Evolutionary conservation across 345 rosid genomes (phyloP).

Genomic region (Linum usitatissimum): DNA sequence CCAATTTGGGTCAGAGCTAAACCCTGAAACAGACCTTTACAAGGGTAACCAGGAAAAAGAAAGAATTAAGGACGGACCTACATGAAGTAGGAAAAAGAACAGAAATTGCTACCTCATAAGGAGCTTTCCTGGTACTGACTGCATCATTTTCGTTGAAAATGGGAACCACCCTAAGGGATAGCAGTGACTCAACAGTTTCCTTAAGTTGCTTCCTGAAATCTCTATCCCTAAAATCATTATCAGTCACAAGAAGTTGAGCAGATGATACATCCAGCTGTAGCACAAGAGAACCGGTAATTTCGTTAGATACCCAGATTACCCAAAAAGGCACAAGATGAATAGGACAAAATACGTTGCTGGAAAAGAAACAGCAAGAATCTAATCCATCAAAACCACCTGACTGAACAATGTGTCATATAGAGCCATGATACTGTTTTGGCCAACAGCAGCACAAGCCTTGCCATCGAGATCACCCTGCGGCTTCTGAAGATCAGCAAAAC

Average conservation of each 20-base stretch:
- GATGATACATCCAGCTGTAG: conserved; percentile 82
- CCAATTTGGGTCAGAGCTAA: no score
- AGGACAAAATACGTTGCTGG: background rate
- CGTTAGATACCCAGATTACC: conserved; percentile 6
- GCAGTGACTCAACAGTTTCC: conserved; percentile 64
- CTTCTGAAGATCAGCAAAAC: conserved; percentile 96
- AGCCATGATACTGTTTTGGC: conserved; percentile 96
- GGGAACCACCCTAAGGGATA: conserved; percentile 67
- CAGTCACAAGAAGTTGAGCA: conserved; percentile 92
- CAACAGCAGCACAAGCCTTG: conserved; percentile 99
- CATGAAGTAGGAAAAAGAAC: background rate
- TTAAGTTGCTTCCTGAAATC: conserved; percentile 76
- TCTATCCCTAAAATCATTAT: conserved; percentile 65
- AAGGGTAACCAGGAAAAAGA: no score
- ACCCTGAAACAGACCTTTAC: no score
- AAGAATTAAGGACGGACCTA: no score
- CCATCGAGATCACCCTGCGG: conserved; percentile 89
- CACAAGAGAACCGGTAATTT: conserved; percentile 9
- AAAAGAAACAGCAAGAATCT: background rate
- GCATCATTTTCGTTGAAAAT: conserved; percentile 98
- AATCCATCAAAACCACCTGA: conserved; percentile 37
- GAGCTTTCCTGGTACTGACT: conserved; percentile 92
- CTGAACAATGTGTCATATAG: conserved; percentile 78
- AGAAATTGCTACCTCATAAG: conserved; percentile 58
- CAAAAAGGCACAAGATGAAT: background rate